A percentile compares a stretch with the other conserved stretches of the same genome.
These are phyloP conservation scores for Talaromyces marneffei DNA, from an alignment of 2,329 filamentous ascomycete genomes.

Conservation along the genomic window DNA sequence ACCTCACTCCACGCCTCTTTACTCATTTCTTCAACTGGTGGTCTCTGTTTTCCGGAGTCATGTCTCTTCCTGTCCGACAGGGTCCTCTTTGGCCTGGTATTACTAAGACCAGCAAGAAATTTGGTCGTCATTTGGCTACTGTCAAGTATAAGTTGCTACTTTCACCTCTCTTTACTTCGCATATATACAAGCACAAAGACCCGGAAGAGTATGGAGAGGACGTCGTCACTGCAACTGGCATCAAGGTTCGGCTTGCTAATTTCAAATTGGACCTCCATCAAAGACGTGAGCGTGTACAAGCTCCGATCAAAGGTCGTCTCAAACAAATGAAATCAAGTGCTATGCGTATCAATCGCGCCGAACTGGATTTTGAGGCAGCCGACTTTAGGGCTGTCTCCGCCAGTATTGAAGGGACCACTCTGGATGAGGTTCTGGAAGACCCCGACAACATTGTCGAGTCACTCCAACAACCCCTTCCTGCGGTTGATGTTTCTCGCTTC, in stretches of 20 bases:
- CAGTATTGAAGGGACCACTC: constrained; percentile 72
- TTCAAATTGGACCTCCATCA: constrained; percentile 97
- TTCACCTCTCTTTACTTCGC: constrained; percentile 87
- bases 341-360: constrained; percentile 93
- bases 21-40: constrained; percentile 98
- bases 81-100: constrained; percentile 84
- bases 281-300: constrained; percentile 83
- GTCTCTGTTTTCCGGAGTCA: constrained; percentile 89
- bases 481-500: constrained; percentile 71
- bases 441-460: constrained; percentile 55
- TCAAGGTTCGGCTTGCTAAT: constrained; percentile 92
- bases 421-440: constrained; percentile 62
- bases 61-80: constrained; percentile 91
- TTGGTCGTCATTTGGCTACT: constrained; percentile 91
- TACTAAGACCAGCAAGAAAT: constrained; percentile 98
- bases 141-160: constrained; percentile 95
- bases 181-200: constrained; percentile 98
- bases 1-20: constrained; percentile 91
- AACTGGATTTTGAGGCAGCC: constrained; percentile 83
- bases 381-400: constrained; percentile 92
- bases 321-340: constrained; percentile 76
- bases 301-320: constrained; percentile 67
- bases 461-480: constrained; percentile 48
- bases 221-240: constrained; percentile 82
- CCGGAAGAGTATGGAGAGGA: constrained; percentile 74